These are phyloP conservation scores for Neofusicoccum kwambonambiense DNA, from an alignment of 2,329 filamentous ascomycete genomes.

Conservation along the genomic window DNA sequence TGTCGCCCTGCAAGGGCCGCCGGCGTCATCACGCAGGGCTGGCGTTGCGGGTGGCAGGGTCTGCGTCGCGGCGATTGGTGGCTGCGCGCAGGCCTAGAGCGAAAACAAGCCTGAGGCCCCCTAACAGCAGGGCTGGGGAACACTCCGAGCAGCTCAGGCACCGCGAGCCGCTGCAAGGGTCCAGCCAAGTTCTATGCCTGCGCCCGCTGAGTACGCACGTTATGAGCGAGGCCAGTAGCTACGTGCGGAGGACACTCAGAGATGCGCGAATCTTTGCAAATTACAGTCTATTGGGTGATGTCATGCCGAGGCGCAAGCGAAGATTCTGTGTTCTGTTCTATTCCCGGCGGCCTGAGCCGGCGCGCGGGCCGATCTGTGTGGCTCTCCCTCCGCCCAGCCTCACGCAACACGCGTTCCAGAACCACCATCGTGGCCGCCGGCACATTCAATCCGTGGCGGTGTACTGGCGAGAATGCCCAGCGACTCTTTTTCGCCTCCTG, in stretches of 20 bases:
- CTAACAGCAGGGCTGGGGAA: neutral
- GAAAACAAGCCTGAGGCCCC: slow-evolving; percentile 1
- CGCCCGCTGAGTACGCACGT: slow-evolving; percentile 2
- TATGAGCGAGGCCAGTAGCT: neutral
- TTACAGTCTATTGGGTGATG: slow-evolving; percentile 3
- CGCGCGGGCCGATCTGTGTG: slow-evolving; percentile 5
- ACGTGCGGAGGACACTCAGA: too few species aligned
- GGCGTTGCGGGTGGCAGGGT: slow-evolving; percentile 8
- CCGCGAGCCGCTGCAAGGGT: slow-evolving; percentile 1
- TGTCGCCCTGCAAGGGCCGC: neutral
- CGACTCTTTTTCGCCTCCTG: neutral
- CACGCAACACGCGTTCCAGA: slow-evolving; percentile 4
- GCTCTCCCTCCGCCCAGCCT: neutral
- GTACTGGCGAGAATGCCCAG: neutral
- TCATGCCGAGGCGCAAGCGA: neutral
- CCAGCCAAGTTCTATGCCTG: neutral
- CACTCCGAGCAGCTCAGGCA: slow-evolving; percentile 4
- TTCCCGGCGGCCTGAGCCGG: neutral
- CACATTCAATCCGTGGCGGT: slow-evolving; percentile 8
- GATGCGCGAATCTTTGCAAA: neutral
- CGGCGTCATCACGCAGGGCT: slow-evolving; percentile 7
- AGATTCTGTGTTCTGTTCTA: slow-evolving; percentile 2
- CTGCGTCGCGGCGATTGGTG: neutral
- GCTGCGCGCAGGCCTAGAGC: neutral
- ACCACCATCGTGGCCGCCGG: neutral